These are phyloP conservation scores for Lophium mytilinum DNA, from an alignment of 495 filamentous ascomycete species.

Conservation along the genomic window DNA sequence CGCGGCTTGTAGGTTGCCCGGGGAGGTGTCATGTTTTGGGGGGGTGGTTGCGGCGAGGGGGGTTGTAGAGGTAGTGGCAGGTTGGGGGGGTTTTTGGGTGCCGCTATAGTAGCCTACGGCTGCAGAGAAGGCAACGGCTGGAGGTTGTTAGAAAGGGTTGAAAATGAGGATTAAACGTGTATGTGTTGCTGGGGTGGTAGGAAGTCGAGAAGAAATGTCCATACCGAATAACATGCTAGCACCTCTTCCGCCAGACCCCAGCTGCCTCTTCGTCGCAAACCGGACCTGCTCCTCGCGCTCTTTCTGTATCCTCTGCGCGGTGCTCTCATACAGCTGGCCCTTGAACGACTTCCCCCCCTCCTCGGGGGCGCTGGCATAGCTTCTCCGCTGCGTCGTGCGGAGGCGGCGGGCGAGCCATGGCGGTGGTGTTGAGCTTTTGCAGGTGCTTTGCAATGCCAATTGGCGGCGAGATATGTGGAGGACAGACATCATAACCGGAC, in stretches of 20 bases:
- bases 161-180: neutral
- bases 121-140: constrained; percentile 53
- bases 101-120: constrained; percentile 65
- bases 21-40: constrained; percentile 62
- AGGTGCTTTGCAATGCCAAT: neutral
- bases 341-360: constrained; percentile 48
- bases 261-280: constrained; percentile 49
- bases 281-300: constrained; percentile 65
- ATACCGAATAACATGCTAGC: constrained; percentile 58
- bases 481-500: neutral
- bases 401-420: neutral
- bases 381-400: neutral
- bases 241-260: constrained; percentile 47
- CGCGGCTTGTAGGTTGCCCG: constrained; percentile 76
- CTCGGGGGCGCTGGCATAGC: constrained; percentile 5
- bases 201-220: constrained; percentile 1
- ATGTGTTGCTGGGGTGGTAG: neutral
- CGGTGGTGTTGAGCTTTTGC: neutral
- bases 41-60: constrained; percentile 52
- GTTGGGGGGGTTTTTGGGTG: constrained; percentile 37
- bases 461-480: neutral
- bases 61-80: constrained; percentile 62
- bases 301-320: constrained; percentile 61
- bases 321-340: constrained; percentile 82
- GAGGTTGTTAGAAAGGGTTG: neutral